Evolutionary conservation across 345 rosid genomes (phyloP), one percentile per base, ranked within the genome.

Genomic region (Cochlearia excelsa): DNA sequence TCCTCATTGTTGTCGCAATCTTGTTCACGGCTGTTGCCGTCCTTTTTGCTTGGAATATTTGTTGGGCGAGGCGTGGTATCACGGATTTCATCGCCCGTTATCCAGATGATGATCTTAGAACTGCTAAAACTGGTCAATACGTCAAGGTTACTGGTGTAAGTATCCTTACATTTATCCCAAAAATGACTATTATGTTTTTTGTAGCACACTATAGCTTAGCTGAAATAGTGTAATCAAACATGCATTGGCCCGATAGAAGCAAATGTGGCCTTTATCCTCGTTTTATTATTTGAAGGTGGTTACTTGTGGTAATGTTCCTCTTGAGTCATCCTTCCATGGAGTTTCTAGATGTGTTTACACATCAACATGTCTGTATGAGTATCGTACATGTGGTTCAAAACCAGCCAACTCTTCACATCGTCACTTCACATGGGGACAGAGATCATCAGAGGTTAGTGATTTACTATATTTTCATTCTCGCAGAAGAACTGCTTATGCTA

Each of bases 141-240:
- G 99, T 93, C 70, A 93, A 93, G 80, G 80, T 93, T 76, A 85
- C 99, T 10, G 99, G 99, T 95, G 99, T 93, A 89, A 55, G 91
- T 46, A 11, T 42, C 23, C 34, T 5, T 33, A 16, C 23, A 16
- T 16, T 16, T 16, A 16, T 16, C 23, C 23, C 23, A 16, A 16
- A 16, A 16, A 16, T 16, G 23, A 16, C 23, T 16, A 16, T 16
- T 16, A 16, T 16, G 23, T 16, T 16, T 16, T 16, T 16, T 16
- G 23, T 16, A 16, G 23, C 23, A 16, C 23, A 16, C 23, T 16
- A 16, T 16, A 16, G 23, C 23, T 30, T 52, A 40, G 56, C 31
- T 46, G 66, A 39, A 30, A 37, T 30, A 54, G 55, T 33, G 54
- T 9, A 16, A 16, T 16, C 23, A 16, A 16, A 16, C 23, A 16